These are phyloP conservation scores for Cornus controversa DNA, from an alignment of 148 eudicot species.

Conservation along the genomic window DNA sequence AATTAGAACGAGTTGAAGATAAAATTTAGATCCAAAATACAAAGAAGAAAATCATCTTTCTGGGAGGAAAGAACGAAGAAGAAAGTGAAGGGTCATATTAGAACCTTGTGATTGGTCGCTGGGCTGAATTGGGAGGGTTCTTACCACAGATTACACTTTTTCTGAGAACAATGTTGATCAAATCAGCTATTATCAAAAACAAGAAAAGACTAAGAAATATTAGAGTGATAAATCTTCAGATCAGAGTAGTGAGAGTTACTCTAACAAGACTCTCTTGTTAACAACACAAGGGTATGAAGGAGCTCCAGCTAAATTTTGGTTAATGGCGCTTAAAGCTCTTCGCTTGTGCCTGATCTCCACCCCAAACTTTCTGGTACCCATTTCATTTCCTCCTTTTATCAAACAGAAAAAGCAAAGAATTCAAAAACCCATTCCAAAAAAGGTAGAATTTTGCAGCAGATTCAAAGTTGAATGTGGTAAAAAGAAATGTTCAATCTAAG, in stretches of 20 bases:
- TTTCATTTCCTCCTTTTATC: slow-evolving; percentile 33
- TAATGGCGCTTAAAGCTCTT: slow-evolving; percentile 60
- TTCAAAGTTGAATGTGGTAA: slow-evolving; percentile 13
- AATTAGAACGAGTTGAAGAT: not conserved
- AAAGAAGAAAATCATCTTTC: not conserved
- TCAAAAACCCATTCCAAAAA: slow-evolving; percentile 13
- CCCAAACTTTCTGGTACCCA: slow-evolving; percentile 46
- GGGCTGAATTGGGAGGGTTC: slow-evolving; percentile 25
- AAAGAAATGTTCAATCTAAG: not conserved
- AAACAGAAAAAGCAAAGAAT: slow-evolving; percentile 1
- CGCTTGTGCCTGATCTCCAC: slow-evolving; percentile 48
- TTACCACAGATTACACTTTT: slow-evolving; percentile 30
- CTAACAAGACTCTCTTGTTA: slow-evolving; percentile 41
- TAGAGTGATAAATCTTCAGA: not conserved
- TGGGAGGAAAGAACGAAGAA: no score
- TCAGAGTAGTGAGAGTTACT: slow-evolving; percentile 20
- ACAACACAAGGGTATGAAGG: slow-evolving; percentile 38
- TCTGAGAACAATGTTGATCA: slow-evolving; percentile 19
- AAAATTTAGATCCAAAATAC: not conserved
- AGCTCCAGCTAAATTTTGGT: slow-evolving; percentile 53
- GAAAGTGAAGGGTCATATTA: not conserved
- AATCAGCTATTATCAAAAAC: not conserved
- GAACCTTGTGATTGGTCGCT: slow-evolving; percentile 54
- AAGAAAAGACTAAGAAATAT: not conserved
- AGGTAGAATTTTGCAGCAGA: not conserved